Conservation (phyloP, 495 filamentous ascomycete genomes). For the Hapsidospora chrysogenum region DNA sequence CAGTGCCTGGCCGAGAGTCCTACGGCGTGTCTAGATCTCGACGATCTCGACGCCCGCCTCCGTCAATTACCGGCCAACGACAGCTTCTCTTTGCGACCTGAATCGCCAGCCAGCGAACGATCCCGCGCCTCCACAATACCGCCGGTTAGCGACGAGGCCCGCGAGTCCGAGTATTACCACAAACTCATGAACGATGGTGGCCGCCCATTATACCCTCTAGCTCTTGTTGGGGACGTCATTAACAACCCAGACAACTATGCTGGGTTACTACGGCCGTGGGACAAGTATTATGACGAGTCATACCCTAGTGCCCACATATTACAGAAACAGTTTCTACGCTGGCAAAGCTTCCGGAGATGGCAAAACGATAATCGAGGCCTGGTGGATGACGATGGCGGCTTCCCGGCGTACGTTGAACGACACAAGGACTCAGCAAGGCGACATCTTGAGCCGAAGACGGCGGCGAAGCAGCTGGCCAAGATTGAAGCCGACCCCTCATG, state of each 20-base stretch:
- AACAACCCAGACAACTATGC: not conserved
- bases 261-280: not conserved
- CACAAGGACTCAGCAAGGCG: too few relatives aligned
- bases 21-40: not conserved
- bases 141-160: too few relatives aligned
- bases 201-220: constrained; percentile 2
- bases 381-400: not conserved
- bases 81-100: too few relatives aligned
- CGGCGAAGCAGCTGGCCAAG: too few relatives aligned
- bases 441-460: too few relatives aligned
- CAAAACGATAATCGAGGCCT: not conserved
- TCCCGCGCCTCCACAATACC: too few relatives aligned
- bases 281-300: too few relatives aligned
- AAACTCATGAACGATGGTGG: constrained; percentile 3
- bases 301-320: not conserved
- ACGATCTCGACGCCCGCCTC: not conserved
- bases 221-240: constrained; percentile 1
- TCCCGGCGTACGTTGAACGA: not conserved
- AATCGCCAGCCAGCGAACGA: too few relatives aligned
- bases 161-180: not conserved
- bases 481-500: too few relatives aligned
- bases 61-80: not conserved
- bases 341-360: not conserved
- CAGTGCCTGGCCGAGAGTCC: too few relatives aligned
- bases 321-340: not conserved